These are phyloP conservation scores for Trichoderma koningiopsis DNA, from an alignment of 2,329 filamentous ascomycete species.

Conservation along the genomic window DNA sequence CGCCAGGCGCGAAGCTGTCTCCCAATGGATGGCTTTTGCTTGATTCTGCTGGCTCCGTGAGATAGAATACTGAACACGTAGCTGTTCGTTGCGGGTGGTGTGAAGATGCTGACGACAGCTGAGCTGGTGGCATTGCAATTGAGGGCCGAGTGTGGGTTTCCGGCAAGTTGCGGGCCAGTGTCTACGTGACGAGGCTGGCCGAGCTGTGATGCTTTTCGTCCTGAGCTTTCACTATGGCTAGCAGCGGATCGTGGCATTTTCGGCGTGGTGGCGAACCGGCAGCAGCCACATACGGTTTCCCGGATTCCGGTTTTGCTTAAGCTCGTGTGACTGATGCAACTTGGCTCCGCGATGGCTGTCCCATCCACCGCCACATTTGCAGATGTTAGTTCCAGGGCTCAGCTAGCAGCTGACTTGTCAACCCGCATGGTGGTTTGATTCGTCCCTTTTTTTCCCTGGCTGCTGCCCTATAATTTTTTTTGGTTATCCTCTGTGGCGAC, in stretches of 20 bases:
- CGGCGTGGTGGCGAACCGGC: constrained; percentile 16
- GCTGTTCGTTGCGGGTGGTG: constrained; percentile 13
- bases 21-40: neutral
- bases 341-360: constrained; percentile 9
- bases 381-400: constrained; percentile 21
- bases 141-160: neutral
- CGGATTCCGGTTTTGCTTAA: constrained; percentile 22
- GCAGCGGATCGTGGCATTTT: constrained; percentile 19
- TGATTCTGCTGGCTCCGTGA: neutral
- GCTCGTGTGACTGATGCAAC: constrained; percentile 21
- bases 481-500: constrained; percentile 10
- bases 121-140: constrained; percentile 7
- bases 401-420: constrained; percentile 15
- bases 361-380: constrained; percentile 17
- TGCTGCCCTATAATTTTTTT: neutral
- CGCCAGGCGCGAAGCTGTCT: neutral
- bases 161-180: neutral
- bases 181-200: neutral
- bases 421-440: neutral
- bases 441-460: neutral
- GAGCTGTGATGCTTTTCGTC: constrained; percentile 15
- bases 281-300: constrained; percentile 18
- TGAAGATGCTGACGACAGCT: constrained; percentile 23
- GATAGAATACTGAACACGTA: constrained; percentile 3
- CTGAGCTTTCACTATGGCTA: neutral